These are phyloP conservation scores for Tirmania nivea DNA, from an alignment of 495 filamentous ascomycete species.

Conservation along the genomic window DNA sequence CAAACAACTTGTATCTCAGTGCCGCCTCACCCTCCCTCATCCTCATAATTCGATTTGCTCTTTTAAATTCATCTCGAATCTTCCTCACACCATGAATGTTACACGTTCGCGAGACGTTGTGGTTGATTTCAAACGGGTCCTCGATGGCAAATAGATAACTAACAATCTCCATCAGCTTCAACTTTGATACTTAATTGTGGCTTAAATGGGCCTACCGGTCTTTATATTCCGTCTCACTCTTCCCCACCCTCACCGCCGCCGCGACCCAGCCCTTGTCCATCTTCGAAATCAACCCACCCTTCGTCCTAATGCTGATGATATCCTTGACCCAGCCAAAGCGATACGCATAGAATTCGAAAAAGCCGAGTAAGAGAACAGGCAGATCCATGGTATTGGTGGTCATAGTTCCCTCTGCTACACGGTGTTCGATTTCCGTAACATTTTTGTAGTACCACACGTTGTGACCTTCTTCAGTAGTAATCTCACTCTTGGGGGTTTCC, in stretches of 20 bases:
- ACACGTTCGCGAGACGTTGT: constrained; percentile 67
- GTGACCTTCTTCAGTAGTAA: constrained; percentile 6
- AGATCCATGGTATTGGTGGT: constrained; percentile 19
- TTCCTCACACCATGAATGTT: constrained; percentile 49
- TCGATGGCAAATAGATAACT: constrained; percentile 75
- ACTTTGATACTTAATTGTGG: constrained; percentile 27
- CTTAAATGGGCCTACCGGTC: constrained; percentile 1
- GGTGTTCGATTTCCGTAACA: neutral
- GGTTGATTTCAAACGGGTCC: constrained; percentile 64
- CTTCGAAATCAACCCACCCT: constrained; percentile 45
- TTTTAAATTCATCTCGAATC: constrained; percentile 58
- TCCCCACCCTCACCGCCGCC: constrained; percentile 32
- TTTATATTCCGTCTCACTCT: constrained; percentile 6
- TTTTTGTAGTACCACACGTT: constrained; percentile 13
- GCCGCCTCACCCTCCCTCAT: constrained; percentile 11
- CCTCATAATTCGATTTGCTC: constrained; percentile 44
- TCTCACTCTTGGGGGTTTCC: constrained; percentile 6
- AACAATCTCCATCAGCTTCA: constrained; percentile 28
- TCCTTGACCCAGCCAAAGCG: constrained; percentile 49
- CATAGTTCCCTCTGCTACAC: neutral
- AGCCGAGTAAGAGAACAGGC: constrained; percentile 45
- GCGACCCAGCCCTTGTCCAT: constrained; percentile 54
- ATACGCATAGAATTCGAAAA: constrained; percentile 63
- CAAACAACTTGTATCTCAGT: constrained; percentile 11
- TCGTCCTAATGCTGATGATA: constrained; percentile 48